A percentile compares a stretch with the other conserved stretches of the same genome.
Conservation (phyloP, 2,329 filamentous ascomycete genomes). For the Cordyceps militaris region DNA sequence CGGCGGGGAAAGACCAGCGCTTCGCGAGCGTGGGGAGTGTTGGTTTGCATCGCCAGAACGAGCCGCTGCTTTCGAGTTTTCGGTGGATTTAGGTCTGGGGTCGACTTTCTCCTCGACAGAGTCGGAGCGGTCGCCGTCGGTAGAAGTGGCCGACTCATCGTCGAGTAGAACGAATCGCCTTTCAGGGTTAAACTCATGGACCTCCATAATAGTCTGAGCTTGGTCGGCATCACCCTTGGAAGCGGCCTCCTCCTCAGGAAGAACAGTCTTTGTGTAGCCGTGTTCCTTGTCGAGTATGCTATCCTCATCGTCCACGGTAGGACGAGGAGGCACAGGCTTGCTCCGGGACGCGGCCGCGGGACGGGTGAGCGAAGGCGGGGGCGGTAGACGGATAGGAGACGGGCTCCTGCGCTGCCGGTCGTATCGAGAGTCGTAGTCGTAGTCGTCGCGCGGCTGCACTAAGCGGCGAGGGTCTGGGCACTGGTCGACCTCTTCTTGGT, state of each 20-base stretch:
- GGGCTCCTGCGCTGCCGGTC: neutral
- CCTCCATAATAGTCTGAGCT: slow-evolving; percentile 57
- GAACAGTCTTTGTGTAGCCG: slow-evolving; percentile 27
- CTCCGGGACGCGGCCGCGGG: neutral
- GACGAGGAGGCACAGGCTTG: slow-evolving; percentile 44
- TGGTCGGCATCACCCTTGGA: slow-evolving; percentile 62
- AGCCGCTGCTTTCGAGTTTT: neutral
- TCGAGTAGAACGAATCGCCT: slow-evolving; percentile 57
- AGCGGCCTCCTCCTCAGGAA: slow-evolving; percentile 46
- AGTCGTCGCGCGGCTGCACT: neutral
- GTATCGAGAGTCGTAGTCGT: neutral
- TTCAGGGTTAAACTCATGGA: slow-evolving; percentile 54
- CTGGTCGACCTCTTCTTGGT: neutral
- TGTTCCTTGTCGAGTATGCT: slow-evolving; percentile 56
- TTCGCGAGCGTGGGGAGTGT: neutral
- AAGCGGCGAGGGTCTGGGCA: neutral
- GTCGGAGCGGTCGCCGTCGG: slow-evolving; percentile 21
- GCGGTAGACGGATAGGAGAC: slow-evolving; percentile 8
- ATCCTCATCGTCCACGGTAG: slow-evolving; percentile 63
- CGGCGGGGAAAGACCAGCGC: slow-evolving; percentile 15
- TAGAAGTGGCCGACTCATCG: slow-evolving; percentile 16
- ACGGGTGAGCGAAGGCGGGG: neutral
- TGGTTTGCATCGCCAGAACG: neutral
- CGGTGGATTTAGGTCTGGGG: slow-evolving; percentile 11
- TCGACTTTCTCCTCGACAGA: slow-evolving; percentile 20